These are phyloP conservation scores for Xylaria sp. DNA, from an alignment of 2,329 filamentous ascomycete species.

Conservation along the genomic window DNA sequence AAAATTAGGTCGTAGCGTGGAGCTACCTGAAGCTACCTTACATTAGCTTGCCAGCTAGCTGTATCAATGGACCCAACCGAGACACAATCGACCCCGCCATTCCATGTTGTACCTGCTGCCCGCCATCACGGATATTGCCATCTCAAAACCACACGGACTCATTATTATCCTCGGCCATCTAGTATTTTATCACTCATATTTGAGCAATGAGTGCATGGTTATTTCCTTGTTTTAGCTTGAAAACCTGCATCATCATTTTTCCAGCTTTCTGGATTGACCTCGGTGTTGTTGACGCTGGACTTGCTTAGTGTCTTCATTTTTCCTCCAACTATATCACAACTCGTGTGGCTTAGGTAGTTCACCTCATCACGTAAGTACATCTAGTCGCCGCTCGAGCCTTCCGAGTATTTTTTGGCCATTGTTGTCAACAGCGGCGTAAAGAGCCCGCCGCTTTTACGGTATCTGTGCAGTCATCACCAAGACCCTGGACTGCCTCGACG, in stretches of 20 bases:
- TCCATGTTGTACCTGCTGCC: conserved; percentile 13
- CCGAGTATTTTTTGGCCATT: conserved; percentile 3
- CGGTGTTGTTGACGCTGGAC: background rate
- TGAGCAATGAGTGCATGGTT: background rate
- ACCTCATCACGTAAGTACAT: conserved; percentile 2
- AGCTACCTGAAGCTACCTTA: conserved; percentile 24
- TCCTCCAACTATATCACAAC: conserved; percentile 3
- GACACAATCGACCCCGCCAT: conserved; percentile 34
- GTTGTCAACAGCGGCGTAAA: conserved; percentile 5
- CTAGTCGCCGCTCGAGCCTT: background rate
- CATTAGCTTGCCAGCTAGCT: conserved; percentile 25
- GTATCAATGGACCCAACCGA: conserved; percentile 23
- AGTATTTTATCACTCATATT: background rate
- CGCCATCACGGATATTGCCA: conserved; percentile 18
- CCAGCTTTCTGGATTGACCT: background rate
- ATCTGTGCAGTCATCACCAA: conserved; percentile 18
- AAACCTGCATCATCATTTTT: background rate
- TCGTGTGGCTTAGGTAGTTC: background rate
- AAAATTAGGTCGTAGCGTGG: conserved; percentile 22
- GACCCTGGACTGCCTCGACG: conserved; percentile 16
- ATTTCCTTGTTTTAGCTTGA: background rate
- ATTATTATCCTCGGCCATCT: background rate
- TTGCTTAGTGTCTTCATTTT: conserved; percentile 1
- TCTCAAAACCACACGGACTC: conserved; percentile 2
- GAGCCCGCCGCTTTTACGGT: conserved; percentile 14